Evolutionary conservation across 1,284 basidiomycete species (phyloP).

Genomic region (Caloboletus firmus): DNA sequence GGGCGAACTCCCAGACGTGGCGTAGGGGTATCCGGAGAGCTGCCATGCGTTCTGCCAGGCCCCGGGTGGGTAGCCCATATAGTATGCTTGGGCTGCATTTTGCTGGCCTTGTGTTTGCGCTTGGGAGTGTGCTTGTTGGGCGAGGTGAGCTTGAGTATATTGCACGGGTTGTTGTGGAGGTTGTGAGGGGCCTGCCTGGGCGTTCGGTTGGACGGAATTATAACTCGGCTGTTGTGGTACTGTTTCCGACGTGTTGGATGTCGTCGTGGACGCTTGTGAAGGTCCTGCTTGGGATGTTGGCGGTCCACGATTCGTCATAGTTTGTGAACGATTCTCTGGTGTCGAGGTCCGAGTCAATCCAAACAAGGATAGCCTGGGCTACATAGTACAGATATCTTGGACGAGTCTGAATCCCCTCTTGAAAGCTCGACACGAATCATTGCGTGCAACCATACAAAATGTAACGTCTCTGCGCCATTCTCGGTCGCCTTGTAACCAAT

Average conservation of each 20-base stretch:
- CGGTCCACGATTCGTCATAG: slow-evolving; percentile 28
- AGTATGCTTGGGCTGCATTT: slow-evolving; percentile 31
- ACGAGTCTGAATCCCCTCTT: neutral
- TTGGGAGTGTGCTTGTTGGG: slow-evolving; percentile 21
- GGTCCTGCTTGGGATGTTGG: slow-evolving; percentile 23
- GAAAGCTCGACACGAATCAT: neutral
- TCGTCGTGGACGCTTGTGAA: slow-evolving; percentile 16
- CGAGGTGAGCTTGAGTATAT: slow-evolving; percentile 21
- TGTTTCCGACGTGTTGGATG: slow-evolving; percentile 15
- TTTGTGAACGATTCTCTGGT: neutral
- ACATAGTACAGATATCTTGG: neutral
- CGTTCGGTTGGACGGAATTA: slow-evolving; percentile 6
- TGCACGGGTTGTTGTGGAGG: slow-evolving; percentile 16
- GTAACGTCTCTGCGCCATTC: neutral
- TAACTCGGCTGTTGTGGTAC: slow-evolving; percentile 13
- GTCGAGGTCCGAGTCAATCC: neutral
- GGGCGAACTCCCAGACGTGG: slow-evolving; percentile 30
- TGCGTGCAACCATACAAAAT: neutral
- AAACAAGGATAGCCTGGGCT: slow-evolving; percentile 2
- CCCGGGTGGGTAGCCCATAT: slow-evolving; percentile 35
- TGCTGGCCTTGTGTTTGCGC: slow-evolving; percentile 28
- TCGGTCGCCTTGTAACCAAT: neutral
- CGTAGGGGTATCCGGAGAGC: slow-evolving; percentile 34
- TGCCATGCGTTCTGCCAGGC: slow-evolving; percentile 37
- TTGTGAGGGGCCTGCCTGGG: slow-evolving; percentile 23